A percentile compares a stretch with the other conserved stretches of the same genome.
Conservation (phyloP, 2,329 filamentous ascomycete genomes). For the Colletotrichum kahawae region DNA sequence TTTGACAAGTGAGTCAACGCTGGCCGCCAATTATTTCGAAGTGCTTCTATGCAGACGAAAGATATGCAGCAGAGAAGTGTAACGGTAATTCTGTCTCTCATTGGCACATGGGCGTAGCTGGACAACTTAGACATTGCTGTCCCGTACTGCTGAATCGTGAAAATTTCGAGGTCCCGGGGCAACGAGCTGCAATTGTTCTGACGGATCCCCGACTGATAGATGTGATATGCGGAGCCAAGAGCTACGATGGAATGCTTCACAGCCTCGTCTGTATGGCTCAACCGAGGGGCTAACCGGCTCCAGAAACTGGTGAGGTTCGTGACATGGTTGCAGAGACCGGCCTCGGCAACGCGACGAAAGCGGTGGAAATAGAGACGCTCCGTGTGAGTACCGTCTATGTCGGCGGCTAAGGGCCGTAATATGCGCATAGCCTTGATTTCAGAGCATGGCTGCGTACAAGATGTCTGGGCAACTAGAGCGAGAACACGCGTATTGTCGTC, state of each 20-base stretch:
- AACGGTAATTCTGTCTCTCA: conserved; percentile 28
- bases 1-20: conserved; percentile 33
- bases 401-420: conserved; percentile 37
- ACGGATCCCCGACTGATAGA: conserved; percentile 23
- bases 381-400: conserved; percentile 37
- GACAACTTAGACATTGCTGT: conserved; percentile 34
- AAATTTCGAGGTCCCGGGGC: conserved; percentile 35
- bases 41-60: conserved; percentile 35
- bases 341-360: conserved; percentile 34
- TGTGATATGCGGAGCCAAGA: conserved; percentile 34
- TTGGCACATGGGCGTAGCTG: conserved; percentile 9
- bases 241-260: conserved; percentile 39
- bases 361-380: conserved; percentile 40
- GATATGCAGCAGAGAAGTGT: conserved; percentile 36
- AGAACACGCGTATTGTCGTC: not conserved
- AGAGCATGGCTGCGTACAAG: not conserved
- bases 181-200: conserved; percentile 17
- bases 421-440: not conserved
- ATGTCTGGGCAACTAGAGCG: not conserved
- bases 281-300: conserved; percentile 32
- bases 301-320: conserved; percentile 34
- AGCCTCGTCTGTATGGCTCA: conserved; percentile 32
- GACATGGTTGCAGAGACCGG: conserved; percentile 31
- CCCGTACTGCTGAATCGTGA: conserved; percentile 44
- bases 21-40: conserved; percentile 29